Base-by-base conservation (phyloP, 2,329 filamentous ascomycete species). In the Pseudocercospora fijiensis region DNA sequence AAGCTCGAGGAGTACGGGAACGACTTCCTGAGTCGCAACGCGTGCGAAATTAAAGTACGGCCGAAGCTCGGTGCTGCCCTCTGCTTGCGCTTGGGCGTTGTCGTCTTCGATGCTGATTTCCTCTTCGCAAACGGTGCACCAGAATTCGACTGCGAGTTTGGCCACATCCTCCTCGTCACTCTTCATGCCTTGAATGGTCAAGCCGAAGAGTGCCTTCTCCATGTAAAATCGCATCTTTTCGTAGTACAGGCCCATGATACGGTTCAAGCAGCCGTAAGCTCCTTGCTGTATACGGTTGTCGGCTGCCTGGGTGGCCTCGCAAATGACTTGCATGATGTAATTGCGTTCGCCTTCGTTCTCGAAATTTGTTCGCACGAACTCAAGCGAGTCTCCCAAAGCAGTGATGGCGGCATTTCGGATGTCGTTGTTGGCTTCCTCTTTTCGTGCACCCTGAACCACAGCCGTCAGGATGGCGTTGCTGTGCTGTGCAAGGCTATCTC, bases 141-240 rank as follows among this genome's bases (percentile, higher is more conserved):
- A 99, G 82, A 99, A 99, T 78, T 99, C 95, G 70, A 99, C 92
- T 41, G 95, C 95, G 62, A 99, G 85, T 85, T 99, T 99, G 67
- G 95, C 91, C 60, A 99, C 95, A 76, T 99, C 95, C 79, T 99
- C 95, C 72, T 99, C 95, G 7, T 93, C 89, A 73, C 88, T 96
- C 86, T 96, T 97, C 95, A 99, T 99, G 71, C 95, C 95, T 77
- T 96, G 88, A 68, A 99, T 96, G 43, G 95, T 99, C 45, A 99
- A 85, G 63, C 95, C 95, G 73, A 99, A 99, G 49, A 99, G 85
- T 37, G 95, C 95, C 86, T 98, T 98, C 84, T 99, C 95, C 95
- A 99, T 99, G 83, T 99, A 99, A 81, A 97, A 99, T 74, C 93
- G 90, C 95, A 99, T 99, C 82, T 97, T 96, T 75, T 99, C 95